Percentiles rank a stretch among this genome's conserved stretches.
phyloP scores from a whole-genome alignment of 495 filamentous ascomycete species.

The Podospora conica region DNA sequence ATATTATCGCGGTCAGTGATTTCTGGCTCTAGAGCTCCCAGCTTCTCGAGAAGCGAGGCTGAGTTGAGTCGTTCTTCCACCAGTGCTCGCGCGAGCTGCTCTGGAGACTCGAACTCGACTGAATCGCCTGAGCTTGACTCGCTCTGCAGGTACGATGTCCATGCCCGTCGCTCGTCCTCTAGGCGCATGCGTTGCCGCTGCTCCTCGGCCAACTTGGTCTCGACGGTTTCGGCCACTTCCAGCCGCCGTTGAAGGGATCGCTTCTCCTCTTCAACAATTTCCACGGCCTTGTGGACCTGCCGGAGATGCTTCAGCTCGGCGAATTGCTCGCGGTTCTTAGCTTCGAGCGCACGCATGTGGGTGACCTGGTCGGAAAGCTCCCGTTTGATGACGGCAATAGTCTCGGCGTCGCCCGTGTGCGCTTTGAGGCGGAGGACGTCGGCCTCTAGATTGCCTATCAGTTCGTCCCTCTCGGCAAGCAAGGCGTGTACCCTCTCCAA shows the following conservation, averaged over 20 bases:
- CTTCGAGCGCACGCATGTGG: slow-evolving; percentile 80
- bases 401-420: slow-evolving; percentile 78
- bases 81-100: slow-evolving; percentile 78
- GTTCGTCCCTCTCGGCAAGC: slow-evolving; percentile 59
- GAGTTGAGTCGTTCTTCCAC: slow-evolving; percentile 76
- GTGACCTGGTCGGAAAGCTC: slow-evolving; percentile 82
- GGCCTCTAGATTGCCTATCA: slow-evolving; percentile 67
- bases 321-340: slow-evolving; percentile 70
- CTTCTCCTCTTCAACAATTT: slow-evolving; percentile 96
- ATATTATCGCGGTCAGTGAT: slow-evolving; percentile 71
- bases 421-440: slow-evolving; percentile 78
- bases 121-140: slow-evolving; percentile 48
- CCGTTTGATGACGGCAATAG: slow-evolving; percentile 70
- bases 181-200: slow-evolving; percentile 77
- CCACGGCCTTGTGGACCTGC: slow-evolving; percentile 72
- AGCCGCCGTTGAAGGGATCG: slow-evolving; percentile 70
- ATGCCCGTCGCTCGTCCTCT: slow-evolving; percentile 80
- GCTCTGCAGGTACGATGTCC: slow-evolving; percentile 78
- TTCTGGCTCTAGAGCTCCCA: slow-evolving; percentile 75
- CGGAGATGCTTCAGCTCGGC: slow-evolving; percentile 74
- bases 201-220: slow-evolving; percentile 68
- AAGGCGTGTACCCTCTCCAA: slow-evolving; percentile 61
- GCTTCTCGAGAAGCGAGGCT: slow-evolving; percentile 64
- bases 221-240: slow-evolving; percentile 65
- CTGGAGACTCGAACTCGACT: slow-evolving; percentile 77